Percentiles rank a stretch among this genome's conserved stretches.
These are phyloP conservation scores for Cnidoscolus chayamansa DNA, from an alignment of 441 rosid genomes.

Conservation along the genomic window DNA sequence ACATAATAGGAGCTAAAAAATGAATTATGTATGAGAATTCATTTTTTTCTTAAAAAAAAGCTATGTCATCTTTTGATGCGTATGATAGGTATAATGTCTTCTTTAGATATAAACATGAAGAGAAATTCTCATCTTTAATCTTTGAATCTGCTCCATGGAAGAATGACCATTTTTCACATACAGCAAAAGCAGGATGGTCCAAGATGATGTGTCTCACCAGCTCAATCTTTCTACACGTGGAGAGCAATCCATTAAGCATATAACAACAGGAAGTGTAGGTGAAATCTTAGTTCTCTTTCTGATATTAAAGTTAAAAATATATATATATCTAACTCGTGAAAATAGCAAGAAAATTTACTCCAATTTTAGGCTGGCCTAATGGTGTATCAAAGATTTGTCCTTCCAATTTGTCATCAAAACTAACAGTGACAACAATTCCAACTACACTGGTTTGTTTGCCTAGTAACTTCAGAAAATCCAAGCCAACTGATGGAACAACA, in stretches of 20 bases:
- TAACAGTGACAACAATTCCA: background rate
- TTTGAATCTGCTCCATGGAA: too few relatives aligned
- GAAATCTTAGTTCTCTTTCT: background rate
- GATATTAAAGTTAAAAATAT: background rate
- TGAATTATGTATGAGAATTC: too few relatives aligned
- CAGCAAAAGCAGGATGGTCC: background rate
- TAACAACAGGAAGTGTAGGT: background rate
- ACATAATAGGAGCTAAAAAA: too few relatives aligned
- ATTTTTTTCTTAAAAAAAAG: too few relatives aligned
- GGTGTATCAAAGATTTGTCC: background rate
- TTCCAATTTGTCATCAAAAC: background rate
- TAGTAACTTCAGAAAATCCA: background rate
- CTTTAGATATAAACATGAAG: too few relatives aligned
- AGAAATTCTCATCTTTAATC: too few relatives aligned
- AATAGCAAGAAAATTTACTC: background rate
- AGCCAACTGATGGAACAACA: constrained; percentile 1
- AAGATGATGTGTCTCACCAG: background rate
- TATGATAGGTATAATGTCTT: too few relatives aligned
- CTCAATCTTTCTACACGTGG: background rate
- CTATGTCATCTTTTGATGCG: too few relatives aligned
- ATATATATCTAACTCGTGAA: background rate
- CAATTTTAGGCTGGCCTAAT: background rate
- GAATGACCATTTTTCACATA: background rate
- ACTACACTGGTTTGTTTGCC: background rate
- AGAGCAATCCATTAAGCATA: constrained; percentile 6